Evolutionary conservation across 2,329 filamentous ascomycete species (phyloP).

Genomic region (Pseudogymnoascus pannorum): DNA sequence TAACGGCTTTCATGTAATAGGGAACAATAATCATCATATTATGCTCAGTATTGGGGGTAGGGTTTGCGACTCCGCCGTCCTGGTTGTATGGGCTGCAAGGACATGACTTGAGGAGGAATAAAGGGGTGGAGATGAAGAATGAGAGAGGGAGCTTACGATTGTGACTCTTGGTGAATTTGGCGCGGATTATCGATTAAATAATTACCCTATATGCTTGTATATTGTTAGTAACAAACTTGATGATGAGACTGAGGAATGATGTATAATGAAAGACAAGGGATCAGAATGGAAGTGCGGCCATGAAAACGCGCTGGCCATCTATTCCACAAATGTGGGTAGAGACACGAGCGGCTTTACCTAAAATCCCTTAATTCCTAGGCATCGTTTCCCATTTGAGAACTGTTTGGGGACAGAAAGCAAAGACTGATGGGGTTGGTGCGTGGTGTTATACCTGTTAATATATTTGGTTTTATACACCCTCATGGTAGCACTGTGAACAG

Average conservation of each 20-base stretch:
- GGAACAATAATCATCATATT: conserved; percentile 8
- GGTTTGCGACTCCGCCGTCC: background rate
- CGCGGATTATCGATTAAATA: background rate
- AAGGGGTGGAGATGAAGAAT: background rate
- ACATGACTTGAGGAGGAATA: background rate
- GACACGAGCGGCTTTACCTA: background rate
- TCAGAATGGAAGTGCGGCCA: conserved; percentile 7
- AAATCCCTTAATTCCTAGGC: conserved; percentile 9
- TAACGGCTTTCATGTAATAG: conserved; percentile 8
- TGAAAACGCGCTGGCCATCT: background rate
- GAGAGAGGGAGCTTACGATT: background rate
- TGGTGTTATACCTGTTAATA: background rate
- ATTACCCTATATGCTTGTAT: background rate
- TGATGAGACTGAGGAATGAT: background rate
- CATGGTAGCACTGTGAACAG: background rate
- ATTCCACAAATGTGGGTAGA: background rate
- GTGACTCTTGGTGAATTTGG: background rate
- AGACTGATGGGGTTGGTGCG: background rate
- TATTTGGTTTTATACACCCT: background rate
- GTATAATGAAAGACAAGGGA: background rate
- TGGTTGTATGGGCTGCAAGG: background rate
- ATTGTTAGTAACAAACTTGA: background rate
- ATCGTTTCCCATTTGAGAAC: background rate
- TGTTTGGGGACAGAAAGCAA: background rate
- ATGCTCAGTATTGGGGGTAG: background rate